phyloP scores from a whole-genome alignment of 2,329 filamentous ascomycete species.

The Diplocarpon rosae region DNA sequence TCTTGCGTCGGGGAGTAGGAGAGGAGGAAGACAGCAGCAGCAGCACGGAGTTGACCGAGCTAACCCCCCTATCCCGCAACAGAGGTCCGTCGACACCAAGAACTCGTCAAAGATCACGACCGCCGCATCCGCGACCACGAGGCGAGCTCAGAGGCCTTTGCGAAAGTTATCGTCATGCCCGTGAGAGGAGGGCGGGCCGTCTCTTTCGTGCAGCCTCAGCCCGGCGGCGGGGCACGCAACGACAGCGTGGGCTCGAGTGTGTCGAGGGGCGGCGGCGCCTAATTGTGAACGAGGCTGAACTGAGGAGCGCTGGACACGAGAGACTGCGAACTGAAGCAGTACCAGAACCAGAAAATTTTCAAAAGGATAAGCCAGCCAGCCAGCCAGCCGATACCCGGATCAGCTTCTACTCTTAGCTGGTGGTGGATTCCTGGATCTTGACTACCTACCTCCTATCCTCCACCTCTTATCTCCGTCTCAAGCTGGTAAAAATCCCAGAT shows the following conservation, averaged over 20 bases:
- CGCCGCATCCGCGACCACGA: conserved; percentile 20
- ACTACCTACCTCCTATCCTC: too few species aligned
- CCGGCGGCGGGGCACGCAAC: background rate
- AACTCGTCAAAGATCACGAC: conserved; percentile 17
- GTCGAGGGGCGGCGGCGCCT: background rate
- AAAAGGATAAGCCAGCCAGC: too few species aligned
- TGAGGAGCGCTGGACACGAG: too few species aligned
- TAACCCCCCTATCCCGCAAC: background rate
- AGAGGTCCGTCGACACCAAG: conserved; percentile 24
- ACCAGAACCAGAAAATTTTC: too few species aligned
- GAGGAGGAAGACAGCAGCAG: background rate
- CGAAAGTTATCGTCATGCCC: conserved; percentile 26
- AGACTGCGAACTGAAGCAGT: too few species aligned
- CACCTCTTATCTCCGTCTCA: too few species aligned
- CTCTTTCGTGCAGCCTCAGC: conserved; percentile 15
- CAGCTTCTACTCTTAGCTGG: too few species aligned
- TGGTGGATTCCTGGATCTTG: too few species aligned
- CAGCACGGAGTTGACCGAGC: background rate
- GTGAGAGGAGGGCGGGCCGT: conserved; percentile 20
- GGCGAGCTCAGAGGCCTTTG: conserved; percentile 24
- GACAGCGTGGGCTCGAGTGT: conserved; percentile 2
- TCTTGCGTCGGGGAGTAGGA: background rate
- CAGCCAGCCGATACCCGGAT: too few species aligned
- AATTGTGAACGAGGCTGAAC: too few species aligned
- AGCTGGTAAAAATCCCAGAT: too few species aligned